Evolutionary conservation across 2,329 filamentous ascomycete species (phyloP).

Genomic region (Elsinoe perseae): DNA sequence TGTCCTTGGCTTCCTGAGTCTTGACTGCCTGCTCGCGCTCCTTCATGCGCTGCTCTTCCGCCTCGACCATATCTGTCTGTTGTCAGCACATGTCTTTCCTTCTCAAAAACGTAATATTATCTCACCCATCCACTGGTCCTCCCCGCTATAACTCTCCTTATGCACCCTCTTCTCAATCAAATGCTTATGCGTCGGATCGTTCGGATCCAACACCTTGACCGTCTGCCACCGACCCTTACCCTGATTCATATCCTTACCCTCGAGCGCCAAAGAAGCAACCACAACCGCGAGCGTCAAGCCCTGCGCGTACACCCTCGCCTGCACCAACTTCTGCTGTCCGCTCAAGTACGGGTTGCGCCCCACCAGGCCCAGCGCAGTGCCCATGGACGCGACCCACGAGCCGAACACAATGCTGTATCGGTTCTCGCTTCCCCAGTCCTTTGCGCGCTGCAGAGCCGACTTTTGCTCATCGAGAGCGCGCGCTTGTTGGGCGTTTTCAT

Average conservation of each 20-base stretch:
- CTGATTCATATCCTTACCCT: slow-evolving; percentile 68
- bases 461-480: slow-evolving; percentile 51
- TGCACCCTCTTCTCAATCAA: slow-evolving; percentile 81
- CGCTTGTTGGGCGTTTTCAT: slow-evolving; percentile 51
- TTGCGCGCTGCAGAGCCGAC: slow-evolving; percentile 51
- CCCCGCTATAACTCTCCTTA: slow-evolving; percentile 76
- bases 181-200: slow-evolving; percentile 74
- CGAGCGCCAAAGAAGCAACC: slow-evolving; percentile 72
- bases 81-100: neutral
- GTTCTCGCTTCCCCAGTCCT: slow-evolving; percentile 69
- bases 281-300: slow-evolving; percentile 78
- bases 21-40: slow-evolving; percentile 40
- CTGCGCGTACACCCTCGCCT: slow-evolving; percentile 91
- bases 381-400: slow-evolving; percentile 77
- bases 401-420: slow-evolving; percentile 78
- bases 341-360: slow-evolving; percentile 68
- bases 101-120: slow-evolving; percentile 19
- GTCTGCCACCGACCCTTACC: slow-evolving; percentile 78
- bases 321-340: slow-evolving; percentile 78
- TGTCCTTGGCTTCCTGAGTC: slow-evolving; percentile 22
- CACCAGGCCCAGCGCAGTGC: slow-evolving; percentile 64
- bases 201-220: slow-evolving; percentile 68
- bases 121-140: slow-evolving; percentile 87
- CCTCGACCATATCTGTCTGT: slow-evolving; percentile 65
- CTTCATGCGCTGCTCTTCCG: slow-evolving; percentile 59